phyloP scores from a whole-genome alignment of 768 basidiomycete genomes.

The Podaxis mareebaensis region DNA sequence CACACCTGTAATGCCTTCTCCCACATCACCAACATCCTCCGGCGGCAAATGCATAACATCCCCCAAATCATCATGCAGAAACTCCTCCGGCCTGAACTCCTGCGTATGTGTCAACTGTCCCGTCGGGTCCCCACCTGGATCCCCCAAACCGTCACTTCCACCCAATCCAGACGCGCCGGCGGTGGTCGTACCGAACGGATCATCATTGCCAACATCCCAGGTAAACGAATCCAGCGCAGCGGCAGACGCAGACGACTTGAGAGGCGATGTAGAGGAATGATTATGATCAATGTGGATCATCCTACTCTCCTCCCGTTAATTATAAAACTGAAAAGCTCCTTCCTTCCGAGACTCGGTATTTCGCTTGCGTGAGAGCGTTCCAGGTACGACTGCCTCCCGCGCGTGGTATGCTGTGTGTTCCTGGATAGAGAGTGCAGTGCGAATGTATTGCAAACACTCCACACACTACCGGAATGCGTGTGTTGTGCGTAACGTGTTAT shows the following conservation, averaged over 20 bases:
- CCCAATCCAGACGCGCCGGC: conserved; percentile 1
- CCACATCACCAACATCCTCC: conserved; percentile 11
- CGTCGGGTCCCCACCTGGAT: not conserved
- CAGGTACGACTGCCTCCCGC: not conserved
- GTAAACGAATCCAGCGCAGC: conserved; percentile 15
- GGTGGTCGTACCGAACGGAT: conserved; percentile 8
- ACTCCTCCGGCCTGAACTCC: conserved; percentile 13
- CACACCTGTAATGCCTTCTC: not conserved
- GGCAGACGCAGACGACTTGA: conserved; percentile 17
- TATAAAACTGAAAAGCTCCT: not conserved
- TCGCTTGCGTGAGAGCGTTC: conserved; percentile 2
- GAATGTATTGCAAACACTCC: not conserved
- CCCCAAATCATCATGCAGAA: conserved; percentile 13
- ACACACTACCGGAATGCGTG: not conserved
- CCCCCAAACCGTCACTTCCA: conserved; percentile 1
- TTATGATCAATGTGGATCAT: conserved; percentile 17
- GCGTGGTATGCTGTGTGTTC: not conserved
- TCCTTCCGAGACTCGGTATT: not conserved
- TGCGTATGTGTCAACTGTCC: not conserved
- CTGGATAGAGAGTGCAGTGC: not conserved
- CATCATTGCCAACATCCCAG: conserved; percentile 14
- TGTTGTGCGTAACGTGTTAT: not conserved
- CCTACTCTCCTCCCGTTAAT: conserved; percentile 5
- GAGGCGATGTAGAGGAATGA: conserved; percentile 15
- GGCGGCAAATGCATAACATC: conserved; percentile 15